phyloP scores from a whole-genome alignment of 306 rosid species.

The Calophaca sinica region DNA sequence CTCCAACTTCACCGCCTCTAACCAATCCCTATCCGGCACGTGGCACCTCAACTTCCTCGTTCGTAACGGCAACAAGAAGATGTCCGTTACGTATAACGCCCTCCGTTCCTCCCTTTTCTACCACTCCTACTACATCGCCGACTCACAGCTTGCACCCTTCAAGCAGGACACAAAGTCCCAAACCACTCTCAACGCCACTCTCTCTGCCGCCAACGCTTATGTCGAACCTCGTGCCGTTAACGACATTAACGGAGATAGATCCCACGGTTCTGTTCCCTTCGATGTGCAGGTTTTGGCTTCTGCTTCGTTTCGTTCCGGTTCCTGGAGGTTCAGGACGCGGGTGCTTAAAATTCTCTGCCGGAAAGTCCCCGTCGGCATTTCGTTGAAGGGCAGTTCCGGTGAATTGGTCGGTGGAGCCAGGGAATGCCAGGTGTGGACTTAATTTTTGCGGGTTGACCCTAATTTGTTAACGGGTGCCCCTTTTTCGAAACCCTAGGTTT shows the following conservation, averaged over 20 bases:
- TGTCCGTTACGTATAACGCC: constrained; percentile 61
- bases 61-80: constrained; percentile 75
- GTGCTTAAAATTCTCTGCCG: constrained; percentile 65
- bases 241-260: constrained; percentile 50
- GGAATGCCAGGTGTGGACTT: constrained; percentile 72
- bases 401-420: constrained; percentile 52
- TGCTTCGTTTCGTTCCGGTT: constrained; percentile 66
- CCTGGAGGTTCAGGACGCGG: constrained; percentile 76
- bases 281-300: constrained; percentile 58
- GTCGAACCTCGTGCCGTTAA: constrained; percentile 15
- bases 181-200: constrained; percentile 52
- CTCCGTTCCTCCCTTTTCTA: constrained; percentile 52
- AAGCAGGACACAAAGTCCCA: constrained; percentile 53
- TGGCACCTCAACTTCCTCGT: constrained; percentile 63
- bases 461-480: not conserved
- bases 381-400: constrained; percentile 57
- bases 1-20: constrained; percentile 53
- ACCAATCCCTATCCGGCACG: constrained; percentile 62
- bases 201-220: constrained; percentile 52
- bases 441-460: constrained; percentile 36
- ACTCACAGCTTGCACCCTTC: constrained; percentile 61
- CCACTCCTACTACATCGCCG: constrained; percentile 40
- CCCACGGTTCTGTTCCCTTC: constrained; percentile 56
- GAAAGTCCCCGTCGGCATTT: constrained; percentile 49
- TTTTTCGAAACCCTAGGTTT: constrained; percentile 45